Evolutionary conservation across 768 basidiomycete species (phyloP), one percentile per base, ranked within the genome.

Genomic region (Rhodotorula kratochvilovae): DNA sequence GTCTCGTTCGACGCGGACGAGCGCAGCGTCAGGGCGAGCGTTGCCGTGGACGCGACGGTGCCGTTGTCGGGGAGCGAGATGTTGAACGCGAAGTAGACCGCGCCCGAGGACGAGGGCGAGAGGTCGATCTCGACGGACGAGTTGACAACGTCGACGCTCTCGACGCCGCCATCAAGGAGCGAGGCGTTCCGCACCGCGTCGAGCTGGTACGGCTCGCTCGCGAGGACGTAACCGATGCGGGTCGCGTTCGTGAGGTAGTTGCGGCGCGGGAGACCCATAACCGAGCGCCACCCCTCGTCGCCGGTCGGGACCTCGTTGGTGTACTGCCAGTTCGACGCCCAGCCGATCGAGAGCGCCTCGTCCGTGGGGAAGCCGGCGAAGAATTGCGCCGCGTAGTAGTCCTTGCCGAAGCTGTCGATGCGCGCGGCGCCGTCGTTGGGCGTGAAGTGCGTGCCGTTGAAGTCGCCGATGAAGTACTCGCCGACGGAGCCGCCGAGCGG

Each of bases 361-460:
- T n/a, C 35, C 6, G 11, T 35, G 10, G 15, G 27, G 3, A 53
- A 59, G n/a, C 36, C 59, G n/a, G 35, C 71, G 70, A 79, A 80
- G 63, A 72, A 78, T 43, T 79, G 76, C 0, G 61, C 73, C 19
- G 79, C 79, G 53, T 80, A 80, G 61, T 77, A 70, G 71, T 80
- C 79, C 53, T 77, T 76, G 23, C 58, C 79, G 64, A 77, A 79
- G 45, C 76, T 75, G 33, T 68, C 58, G 25, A 75, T 42, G 8
- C 74, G 46, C 1, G 70, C 67, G 11, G 76, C 73, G 13, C 45
- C 50, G 53, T 79, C 77, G 45, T 46, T 48, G 1, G 78, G 66
- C 7, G 48, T 66, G 67, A 80, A 80, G 35, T 70, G 70, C 1
- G 72, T 76, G 43, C 77, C 78, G 60, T 77, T 58, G 66, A 77